phyloP scores from a whole-genome alignment of 257 asterid species.

The Jacaranda copaia region DNA sequence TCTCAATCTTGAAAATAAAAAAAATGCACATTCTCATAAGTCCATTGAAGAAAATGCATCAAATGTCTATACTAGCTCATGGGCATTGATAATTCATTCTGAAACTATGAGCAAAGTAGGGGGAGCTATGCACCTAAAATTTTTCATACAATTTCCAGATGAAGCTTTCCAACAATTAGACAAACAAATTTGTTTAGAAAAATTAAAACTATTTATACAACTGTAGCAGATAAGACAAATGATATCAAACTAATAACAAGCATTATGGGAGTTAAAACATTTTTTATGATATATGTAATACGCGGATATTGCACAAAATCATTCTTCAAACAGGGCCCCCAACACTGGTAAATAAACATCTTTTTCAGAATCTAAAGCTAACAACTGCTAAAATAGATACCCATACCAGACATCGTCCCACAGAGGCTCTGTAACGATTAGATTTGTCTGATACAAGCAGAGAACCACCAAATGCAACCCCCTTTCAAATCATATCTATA shows the following conservation, averaged over 20 bases:
- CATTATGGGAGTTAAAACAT: not conserved
- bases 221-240: not conserved
- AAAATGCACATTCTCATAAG: slow-evolving; percentile 30
- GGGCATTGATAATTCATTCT: slow-evolving; percentile 12
- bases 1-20: slow-evolving; percentile 68
- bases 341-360: not conserved
- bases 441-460: not conserved
- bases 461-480: not conserved
- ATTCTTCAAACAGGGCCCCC: not conserved
- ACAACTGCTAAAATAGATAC: not conserved
- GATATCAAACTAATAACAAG: not conserved
- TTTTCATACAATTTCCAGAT: not conserved
- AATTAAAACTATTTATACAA: not conserved
- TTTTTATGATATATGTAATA: not conserved
- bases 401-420: not conserved
- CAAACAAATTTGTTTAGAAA: not conserved
- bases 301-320: slow-evolving; percentile 8
- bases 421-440: not conserved
- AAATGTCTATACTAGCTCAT: not conserved
- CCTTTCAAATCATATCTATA: not conserved
- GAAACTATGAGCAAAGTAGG: slow-evolving; percentile 10
- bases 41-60: not conserved
- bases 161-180: not conserved
- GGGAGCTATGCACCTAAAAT: not conserved
- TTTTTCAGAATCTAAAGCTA: slow-evolving; percentile 4